Conservation (phyloP, 1,284 basidiomycete species). For the Austroboletus niveus region DNA sequence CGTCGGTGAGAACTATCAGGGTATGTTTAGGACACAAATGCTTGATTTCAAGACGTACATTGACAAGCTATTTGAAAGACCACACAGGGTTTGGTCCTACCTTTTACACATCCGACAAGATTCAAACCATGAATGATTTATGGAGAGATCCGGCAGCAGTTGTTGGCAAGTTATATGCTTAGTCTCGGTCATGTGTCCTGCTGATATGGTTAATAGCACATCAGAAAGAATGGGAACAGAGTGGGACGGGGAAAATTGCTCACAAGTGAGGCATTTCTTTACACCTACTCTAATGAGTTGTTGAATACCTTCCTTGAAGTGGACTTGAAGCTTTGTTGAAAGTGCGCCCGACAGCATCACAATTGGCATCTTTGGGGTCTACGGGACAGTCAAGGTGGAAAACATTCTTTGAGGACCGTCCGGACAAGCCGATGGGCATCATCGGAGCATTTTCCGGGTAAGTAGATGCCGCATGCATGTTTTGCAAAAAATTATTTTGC, state of each 20-base stretch:
- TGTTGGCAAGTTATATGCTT: conserved; percentile 25
- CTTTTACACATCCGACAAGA: conserved; percentile 33
- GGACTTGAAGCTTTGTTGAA: no score
- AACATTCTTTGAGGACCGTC: no score
- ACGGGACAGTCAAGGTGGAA: no score
- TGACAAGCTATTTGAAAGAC: not conserved
- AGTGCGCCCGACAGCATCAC: no score
- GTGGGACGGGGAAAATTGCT: conserved; percentile 48
- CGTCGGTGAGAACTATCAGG: conserved; percentile 49
- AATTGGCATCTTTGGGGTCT: no score
- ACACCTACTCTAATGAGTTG: not conserved
- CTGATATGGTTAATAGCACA: conserved; percentile 31
- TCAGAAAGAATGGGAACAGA: conserved; percentile 41
- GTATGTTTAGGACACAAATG: not conserved
- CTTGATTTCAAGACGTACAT: not conserved
- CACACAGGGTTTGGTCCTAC: conserved; percentile 27
- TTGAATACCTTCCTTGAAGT: no score
- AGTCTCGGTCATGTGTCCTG: not conserved
- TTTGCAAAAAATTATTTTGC: no score
- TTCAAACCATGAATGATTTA: conserved; percentile 44
- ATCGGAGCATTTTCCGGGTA: no score
- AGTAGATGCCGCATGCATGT: no score
- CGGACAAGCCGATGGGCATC: no score
- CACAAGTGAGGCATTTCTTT: conserved; percentile 39
- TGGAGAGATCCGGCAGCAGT: conserved; percentile 34